These are phyloP conservation scores for Gracilaria gracilis DNA, from an alignment of 23 red algal genomes.

Conservation along the genomic window DNA sequence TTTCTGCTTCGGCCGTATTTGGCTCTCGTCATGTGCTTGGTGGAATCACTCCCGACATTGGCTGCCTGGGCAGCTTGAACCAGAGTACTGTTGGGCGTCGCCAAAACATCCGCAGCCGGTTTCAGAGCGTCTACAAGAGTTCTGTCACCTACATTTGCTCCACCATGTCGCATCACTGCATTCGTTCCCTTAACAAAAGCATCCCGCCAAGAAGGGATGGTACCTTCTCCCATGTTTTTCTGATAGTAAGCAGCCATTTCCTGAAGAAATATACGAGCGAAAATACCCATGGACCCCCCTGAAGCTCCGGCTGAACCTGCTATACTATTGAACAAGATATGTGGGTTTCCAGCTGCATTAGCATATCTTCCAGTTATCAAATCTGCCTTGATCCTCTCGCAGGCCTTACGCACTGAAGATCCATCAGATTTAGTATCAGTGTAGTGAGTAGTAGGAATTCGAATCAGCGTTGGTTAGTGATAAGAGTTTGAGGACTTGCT, in stretches of 20 bases:
- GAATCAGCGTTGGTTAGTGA: background rate
- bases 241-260: conserved; percentile 15
- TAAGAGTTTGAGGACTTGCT: background rate
- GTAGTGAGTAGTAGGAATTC: no score
- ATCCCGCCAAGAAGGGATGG: conserved; percentile 31
- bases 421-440: background rate
- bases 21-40: conserved; percentile 45
- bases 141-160: conserved; percentile 61
- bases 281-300: conserved; percentile 46
- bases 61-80: conserved; percentile 64
- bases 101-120: conserved; percentile 73
- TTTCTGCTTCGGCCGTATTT: conserved; percentile 54
- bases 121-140: conserved; percentile 75
- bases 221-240: background rate
- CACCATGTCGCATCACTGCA: conserved; percentile 68
- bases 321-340: conserved; percentile 34
- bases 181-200: conserved; percentile 57
- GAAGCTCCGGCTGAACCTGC: conserved; percentile 15
- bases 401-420: conserved; percentile 25
- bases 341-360: conserved; percentile 44
- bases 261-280: conserved; percentile 53
- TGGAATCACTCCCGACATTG: conserved; percentile 38
- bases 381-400: conserved; percentile 29
- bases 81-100: conserved; percentile 5
- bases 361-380: conserved; percentile 31